Conservation (phyloP, 2,329 filamentous ascomycete species). For the Colletotrichum cordylinicola region DNA sequence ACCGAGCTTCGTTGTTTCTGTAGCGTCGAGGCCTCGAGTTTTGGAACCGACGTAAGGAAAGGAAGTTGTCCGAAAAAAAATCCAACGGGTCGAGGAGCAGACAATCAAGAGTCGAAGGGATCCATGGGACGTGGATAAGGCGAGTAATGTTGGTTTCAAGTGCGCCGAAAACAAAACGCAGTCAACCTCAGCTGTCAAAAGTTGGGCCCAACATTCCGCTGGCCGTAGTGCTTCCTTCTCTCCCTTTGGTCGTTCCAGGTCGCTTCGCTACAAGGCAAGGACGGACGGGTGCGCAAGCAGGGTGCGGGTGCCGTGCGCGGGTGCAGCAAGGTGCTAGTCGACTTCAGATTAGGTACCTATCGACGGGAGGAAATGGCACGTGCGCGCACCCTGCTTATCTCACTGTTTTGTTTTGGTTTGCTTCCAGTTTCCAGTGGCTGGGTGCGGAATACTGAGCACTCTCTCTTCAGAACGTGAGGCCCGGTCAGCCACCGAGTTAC, state of each 20-base stretch:
- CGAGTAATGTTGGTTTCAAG: constrained; percentile 20
- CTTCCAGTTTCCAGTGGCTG: background rate
- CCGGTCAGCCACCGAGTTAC: background rate
- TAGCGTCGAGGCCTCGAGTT: constrained; percentile 6
- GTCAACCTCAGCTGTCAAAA: constrained; percentile 14
- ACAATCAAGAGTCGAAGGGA: background rate
- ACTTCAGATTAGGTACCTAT: background rate
- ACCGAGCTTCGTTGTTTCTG: background rate
- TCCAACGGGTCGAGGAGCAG: background rate
- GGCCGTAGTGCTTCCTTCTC: background rate
- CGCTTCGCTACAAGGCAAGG: background rate
- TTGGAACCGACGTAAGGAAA: background rate
- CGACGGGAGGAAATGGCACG: background rate
- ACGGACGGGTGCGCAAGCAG: background rate
- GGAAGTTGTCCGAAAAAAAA: background rate
- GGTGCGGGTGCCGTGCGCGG: constrained; percentile 3
- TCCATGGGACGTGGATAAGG: constrained; percentile 10
- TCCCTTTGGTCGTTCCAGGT: background rate
- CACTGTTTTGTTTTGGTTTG: background rate
- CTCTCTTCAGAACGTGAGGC: background rate
- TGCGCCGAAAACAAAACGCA: constrained; percentile 17
- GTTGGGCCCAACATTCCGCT: constrained; percentile 22
- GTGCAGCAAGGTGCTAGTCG: background rate
- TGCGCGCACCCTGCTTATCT: background rate
- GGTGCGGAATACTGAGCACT: background rate